Evolutionary conservation across 805 yeast genomes (phyloP), one percentile per base, ranked within the genome.

Genomic region (Candida peoriensis): DNA sequence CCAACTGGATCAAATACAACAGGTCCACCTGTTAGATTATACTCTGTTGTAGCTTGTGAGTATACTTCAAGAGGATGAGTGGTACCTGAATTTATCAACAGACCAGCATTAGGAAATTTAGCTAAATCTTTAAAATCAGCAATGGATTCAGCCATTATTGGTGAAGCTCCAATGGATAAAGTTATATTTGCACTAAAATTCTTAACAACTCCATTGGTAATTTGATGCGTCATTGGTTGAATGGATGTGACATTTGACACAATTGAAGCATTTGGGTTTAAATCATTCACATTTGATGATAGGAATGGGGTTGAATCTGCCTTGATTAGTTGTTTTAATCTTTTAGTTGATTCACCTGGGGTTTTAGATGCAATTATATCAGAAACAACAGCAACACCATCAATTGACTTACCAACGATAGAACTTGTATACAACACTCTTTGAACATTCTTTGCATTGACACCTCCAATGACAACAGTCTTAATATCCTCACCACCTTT

Each of bases 1-100:
- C 88, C 97, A n/a, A 88, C 96, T 1, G 96, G 97, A 55, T 88
- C 97, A 46, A 82, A 79, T 0, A 88, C 74, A 21, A 88, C 70
- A 4, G 85, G 89, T 29, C 69, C 65, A 3, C 73, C 72, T 11
- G 55, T 46, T 11, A 50, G 52, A 50, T 81, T 81, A 54, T 88
- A 86, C 0, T 70, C 72, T 8, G 53, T 51, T 14, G 81, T 56
- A 0, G 90, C 95, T 3, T 51, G 47, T 16, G 63, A 44, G 41
- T 73, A 72, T 37, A 68, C 60, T 0, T 57, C 59, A 40, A 74
- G 58, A 4, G 47, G 60, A 1, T 68, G 60, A 0, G 72, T 69
- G 0, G 94, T 82, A 1, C 96, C 96, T 19, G 89, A 72, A 51
- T 88, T 88, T 13, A 86, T 51, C 8, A 87, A 68, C 14, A 86